These are phyloP conservation scores for Naganishia albida DNA, from an alignment of 1,284 basidiomycete genomes.

Conservation along the genomic window DNA sequence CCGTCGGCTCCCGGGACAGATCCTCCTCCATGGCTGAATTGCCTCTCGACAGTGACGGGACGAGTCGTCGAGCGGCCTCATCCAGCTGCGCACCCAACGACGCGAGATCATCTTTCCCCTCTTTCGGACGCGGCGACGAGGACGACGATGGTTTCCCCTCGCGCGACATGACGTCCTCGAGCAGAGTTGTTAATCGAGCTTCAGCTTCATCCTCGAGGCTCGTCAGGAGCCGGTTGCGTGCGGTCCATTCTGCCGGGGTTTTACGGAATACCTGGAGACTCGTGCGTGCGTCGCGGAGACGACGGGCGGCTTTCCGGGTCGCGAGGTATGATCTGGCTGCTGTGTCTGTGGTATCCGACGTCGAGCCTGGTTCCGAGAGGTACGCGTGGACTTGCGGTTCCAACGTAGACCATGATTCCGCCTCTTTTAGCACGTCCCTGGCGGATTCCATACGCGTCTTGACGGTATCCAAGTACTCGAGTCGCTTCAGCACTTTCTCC, in stretches of 20 bases:
- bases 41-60: background rate
- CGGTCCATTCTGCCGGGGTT: slow-evolving; percentile 77
- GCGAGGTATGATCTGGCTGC: slow-evolving; percentile 44
- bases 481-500: slow-evolving; percentile 63
- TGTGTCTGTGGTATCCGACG: slow-evolving; percentile 34
- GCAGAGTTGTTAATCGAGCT: slow-evolving; percentile 63
- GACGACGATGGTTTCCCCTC: slow-evolving; percentile 3
- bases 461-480: slow-evolving; percentile 76
- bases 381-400: slow-evolving; percentile 85
- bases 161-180: slow-evolving; percentile 14
- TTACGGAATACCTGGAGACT: slow-evolving; percentile 89
- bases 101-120: slow-evolving; percentile 20
- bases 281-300: slow-evolving; percentile 79
- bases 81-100: slow-evolving; percentile 13
- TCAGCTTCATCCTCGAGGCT: slow-evolving; percentile 85
- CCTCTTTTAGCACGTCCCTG: slow-evolving; percentile 80
- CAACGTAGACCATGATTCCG: slow-evolving; percentile 89
- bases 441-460: slow-evolving; percentile 82
- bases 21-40: background rate
- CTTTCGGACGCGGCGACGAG: background rate
- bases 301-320: slow-evolving; percentile 77
- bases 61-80: slow-evolving; percentile 16
- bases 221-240: slow-evolving; percentile 75
- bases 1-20: background rate
- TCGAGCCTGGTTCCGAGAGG: slow-evolving; percentile 65